Conservation (phyloP, 2,329 filamentous ascomycete genomes). For the Arthrobotrys iridis region DNA sequence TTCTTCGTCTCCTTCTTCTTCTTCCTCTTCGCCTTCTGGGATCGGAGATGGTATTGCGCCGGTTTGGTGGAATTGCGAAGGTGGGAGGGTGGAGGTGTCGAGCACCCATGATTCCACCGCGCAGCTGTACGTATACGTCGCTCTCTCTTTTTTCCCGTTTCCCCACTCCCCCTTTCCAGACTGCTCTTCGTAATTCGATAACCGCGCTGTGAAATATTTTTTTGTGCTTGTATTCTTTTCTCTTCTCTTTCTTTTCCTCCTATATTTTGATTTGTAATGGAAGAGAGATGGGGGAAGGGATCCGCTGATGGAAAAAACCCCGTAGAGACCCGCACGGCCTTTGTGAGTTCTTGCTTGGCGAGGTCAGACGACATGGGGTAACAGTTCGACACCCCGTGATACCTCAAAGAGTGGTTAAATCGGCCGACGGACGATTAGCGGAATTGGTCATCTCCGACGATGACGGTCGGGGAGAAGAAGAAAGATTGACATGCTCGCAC, state of each 20-base stretch:
- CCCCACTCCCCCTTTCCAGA: neutral
- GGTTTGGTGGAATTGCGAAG: conserved; percentile 58
- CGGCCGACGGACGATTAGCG: conserved; percentile 23
- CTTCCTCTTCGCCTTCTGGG: conserved; percentile 61
- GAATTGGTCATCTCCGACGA: conserved; percentile 15
- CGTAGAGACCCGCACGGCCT: conserved; percentile 70
- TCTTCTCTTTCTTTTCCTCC: neutral
- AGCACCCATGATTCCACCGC: conserved; percentile 71
- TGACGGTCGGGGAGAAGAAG: conserved; percentile 56
- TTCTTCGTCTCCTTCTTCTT: neutral
- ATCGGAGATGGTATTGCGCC: conserved; percentile 59
- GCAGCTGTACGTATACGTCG: conserved; percentile 67
- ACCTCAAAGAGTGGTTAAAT: conserved; percentile 6
- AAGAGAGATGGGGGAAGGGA: neutral
- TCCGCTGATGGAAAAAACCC: neutral
- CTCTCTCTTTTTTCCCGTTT: neutral
- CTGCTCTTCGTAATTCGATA: neutral
- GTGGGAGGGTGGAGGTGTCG: conserved; percentile 71
- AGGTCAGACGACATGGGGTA: conserved; percentile 71
- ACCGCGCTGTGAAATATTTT: conserved; percentile 3
- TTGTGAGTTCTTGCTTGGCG: conserved; percentile 72
- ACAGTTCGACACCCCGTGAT: conserved; percentile 72
- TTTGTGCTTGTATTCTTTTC: neutral
- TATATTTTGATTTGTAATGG: conserved; percentile 50
- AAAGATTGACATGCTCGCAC: conserved; percentile 69